These are phyloP conservation scores for Coniferiporia sulphurascens DNA, from an alignment of 1,284 basidiomycete genomes.

Conservation along the genomic window DNA sequence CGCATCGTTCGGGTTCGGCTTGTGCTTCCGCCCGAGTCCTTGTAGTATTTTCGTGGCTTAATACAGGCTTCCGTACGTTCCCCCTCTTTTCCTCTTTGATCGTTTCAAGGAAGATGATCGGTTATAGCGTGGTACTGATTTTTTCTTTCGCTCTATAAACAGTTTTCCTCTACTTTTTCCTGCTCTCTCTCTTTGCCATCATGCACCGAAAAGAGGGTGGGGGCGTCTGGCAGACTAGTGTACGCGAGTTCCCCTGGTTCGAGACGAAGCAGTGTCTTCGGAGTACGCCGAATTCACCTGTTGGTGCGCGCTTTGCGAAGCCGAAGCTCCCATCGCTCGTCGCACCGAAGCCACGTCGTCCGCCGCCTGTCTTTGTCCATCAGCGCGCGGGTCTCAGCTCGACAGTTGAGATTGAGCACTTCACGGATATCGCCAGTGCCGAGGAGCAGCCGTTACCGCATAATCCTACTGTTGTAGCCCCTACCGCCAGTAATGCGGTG, in stretches of 20 bases:
- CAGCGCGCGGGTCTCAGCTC: slow-evolving; percentile 35
- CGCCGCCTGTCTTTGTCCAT: slow-evolving; percentile 28
- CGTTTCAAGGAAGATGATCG: neutral
- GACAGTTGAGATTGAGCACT: slow-evolving; percentile 46
- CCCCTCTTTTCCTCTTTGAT: slow-evolving; percentile 5
- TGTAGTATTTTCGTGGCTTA: slow-evolving; percentile 62
- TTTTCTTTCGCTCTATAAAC: neutral
- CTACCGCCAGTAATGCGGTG: slow-evolving; percentile 14
- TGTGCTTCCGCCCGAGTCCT: slow-evolving; percentile 58
- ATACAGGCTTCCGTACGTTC: slow-evolving; percentile 48
- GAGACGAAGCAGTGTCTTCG: slow-evolving; percentile 26
- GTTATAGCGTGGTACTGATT: neutral
- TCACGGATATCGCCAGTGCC: slow-evolving; percentile 28
- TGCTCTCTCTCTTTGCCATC: slow-evolving; percentile 32
- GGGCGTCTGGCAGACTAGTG: slow-evolving; percentile 47
- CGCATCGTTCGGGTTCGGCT: slow-evolving; percentile 17
- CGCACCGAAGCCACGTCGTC: slow-evolving; percentile 41
- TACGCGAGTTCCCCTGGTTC: slow-evolving; percentile 42
- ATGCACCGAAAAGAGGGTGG: slow-evolving; percentile 37
- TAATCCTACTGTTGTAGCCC: slow-evolving; percentile 21
- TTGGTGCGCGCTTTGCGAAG: slow-evolving; percentile 27
- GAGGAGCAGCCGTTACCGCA: slow-evolving; percentile 23
- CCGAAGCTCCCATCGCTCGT: slow-evolving; percentile 30
- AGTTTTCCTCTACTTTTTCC: slow-evolving; percentile 33
- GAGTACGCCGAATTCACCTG: slow-evolving; percentile 31